Base-by-base conservation (phyloP, 306 rosid species). In the Fragaria vesca region DNA sequence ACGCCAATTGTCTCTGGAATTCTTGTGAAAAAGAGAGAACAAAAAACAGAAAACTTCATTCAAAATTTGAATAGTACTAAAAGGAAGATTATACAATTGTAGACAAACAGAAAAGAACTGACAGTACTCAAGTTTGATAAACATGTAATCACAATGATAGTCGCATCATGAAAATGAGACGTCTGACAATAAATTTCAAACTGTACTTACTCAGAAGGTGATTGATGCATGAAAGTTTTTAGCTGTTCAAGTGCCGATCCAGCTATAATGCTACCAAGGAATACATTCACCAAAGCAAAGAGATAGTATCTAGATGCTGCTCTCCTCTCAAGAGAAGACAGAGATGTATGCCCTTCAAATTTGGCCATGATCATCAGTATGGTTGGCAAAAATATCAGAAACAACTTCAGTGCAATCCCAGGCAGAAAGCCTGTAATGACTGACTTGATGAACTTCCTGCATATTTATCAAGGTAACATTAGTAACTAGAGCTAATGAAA, bases 291-390 rank as follows among this genome's bases (percentile, higher is more conserved):
- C 69, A 96, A 83, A 85, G 76, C 84, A 87, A 93, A 96, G 77
- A 96, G 73, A 82, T 91, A 96, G 82, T 90, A 96, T 86, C 93
- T 87, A 73, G 97, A 88, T 63, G 99, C 99, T 26, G 97, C 83
- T 87, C 91, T 88, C 82, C 97, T 87, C 80, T 95, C 99, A 46
- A 95, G 90, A 74, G 97, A 86, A 66, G 99, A 95, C 36, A 73
- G 45, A 69, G 97, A 95, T 54, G 72, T 69, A 83, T 82, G 88
- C 70, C 97, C 99, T 87, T 95, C 99, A 66, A 93, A 90, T 79
- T 93, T 96, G 16, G 99, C 85, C 99, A 96, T 96, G 17, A 96
- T 87, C 99, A 96, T 96, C 96, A 93, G 84, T 85, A 95, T 91
- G 20, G 91, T 13, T 18, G 99, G 98, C 88, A 95, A 82, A 72